Base-by-base conservation (phyloP, 2,329 filamentous ascomycete species). In the Amesomyces nigricolor region DNA sequence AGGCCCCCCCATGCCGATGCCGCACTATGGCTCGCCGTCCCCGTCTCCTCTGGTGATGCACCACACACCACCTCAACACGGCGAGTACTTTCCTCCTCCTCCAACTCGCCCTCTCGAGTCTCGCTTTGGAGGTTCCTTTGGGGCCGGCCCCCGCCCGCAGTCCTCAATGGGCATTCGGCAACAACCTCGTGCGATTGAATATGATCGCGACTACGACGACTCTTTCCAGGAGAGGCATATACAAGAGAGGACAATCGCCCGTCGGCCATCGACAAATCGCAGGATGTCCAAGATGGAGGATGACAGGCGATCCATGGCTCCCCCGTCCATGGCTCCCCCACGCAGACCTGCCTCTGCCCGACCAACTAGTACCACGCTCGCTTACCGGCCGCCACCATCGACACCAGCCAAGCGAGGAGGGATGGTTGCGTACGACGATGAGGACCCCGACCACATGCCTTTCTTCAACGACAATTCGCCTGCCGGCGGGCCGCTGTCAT, bases 231-330 rank as follows among this genome's bases (percentile, higher is more conserved):
- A 60, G n/a, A 26, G 22, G 22, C 22, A 26, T 26, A 26, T 26
- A 6, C 22, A 2, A 26, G 22, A 26, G 22, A 46, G 50, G 56
- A 30, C 50, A 3, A 57, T 75, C 1, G 47, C 67, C 5, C 71
- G 77, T 26, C 74, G 75, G 19, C 60, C 72, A n/a, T 79, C 78
- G 1, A 56, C 64, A 70, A 35, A 68, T 68, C 11, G 73, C 68
- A 63, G 70, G 65, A 43, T 37, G 61, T 64, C 59, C 52, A 75
- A 72, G 53, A 64, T 69, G 7, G 71, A 75, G 0, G 74, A 78
- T 1, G 76, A 78, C 50, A 71, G 74, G 32, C 67, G 63, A 48
- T 69, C 71, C 30, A 79, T 80, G 77, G 78, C 79, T 10, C 77
- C 22, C 22, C 22, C 22, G 4, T 26, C 22, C 22, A 26, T 26